Base-by-base conservation (phyloP, 805 yeast genomes). In the Scheffersomyces ergatensis region DNA sequence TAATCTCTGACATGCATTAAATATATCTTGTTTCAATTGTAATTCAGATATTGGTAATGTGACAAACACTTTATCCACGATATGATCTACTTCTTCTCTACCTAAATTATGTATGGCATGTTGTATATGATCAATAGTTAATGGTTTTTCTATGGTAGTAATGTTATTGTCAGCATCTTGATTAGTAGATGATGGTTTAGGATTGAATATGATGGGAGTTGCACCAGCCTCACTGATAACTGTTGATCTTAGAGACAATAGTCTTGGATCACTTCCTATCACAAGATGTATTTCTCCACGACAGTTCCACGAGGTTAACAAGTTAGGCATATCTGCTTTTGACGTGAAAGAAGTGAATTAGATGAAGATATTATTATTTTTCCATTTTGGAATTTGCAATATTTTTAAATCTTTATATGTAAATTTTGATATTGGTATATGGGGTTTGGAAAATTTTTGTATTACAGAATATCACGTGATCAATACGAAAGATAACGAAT, bases 31-130 rank as follows among this genome's bases (percentile, higher is more conserved):
- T 34, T 76, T 76, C 35, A 67, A 39, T 2, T 42, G 51, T 11
- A 46, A 36, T 39, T 60, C 46, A 3, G 47, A 29, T 12, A 54
- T 42, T 1, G 73, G 62, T 3, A 79, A 54, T 13, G 78, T 72
- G 2, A 89, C 83, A 60, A 85, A 89, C 2, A 87, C 90, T 42
- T 80, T 68, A 58, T 90, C 97, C 4, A 88, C 88, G 2, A 87
- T 68, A 21, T 62, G 55, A 35, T 77, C 82, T 3, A 84, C 89
- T 19, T 76, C 76, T 0, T 57, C 51, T 38, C 95, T 70, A 3
- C 96, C 96, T 26, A 76, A 54, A 0, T 70, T 62, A 1, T 69
- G 63, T 29, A 89, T 62, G 51, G 80, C 84, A 2, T 49, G 47
- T 1, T 5, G n/a, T 7, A 31, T 13, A 21, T 19, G 23, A 4